phyloP scores from a whole-genome alignment of 306 rosid genomes.

The Castanea crenata region DNA sequence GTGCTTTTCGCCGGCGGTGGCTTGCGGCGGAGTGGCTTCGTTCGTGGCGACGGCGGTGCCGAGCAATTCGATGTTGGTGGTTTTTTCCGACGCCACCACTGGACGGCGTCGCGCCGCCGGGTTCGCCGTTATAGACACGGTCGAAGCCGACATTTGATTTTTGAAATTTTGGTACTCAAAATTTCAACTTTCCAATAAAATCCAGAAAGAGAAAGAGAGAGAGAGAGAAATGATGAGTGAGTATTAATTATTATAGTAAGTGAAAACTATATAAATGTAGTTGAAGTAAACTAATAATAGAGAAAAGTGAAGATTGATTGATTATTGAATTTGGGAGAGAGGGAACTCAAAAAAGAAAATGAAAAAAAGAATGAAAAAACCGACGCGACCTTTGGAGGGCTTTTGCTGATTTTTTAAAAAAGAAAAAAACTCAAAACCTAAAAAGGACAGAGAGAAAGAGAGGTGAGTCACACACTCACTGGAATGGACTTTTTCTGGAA shows the following conservation, averaged over 20 bases:
- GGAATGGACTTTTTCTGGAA: too few species aligned
- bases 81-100: conserved; percentile 49
- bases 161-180: background rate
- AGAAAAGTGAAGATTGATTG: background rate
- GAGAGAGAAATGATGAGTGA: background rate
- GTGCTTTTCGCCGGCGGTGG: conserved; percentile 9
- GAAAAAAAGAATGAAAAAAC: too few species aligned
- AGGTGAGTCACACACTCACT: too few species aligned
- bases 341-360: too few species aligned
- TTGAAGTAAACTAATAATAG: background rate
- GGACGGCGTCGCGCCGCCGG: conserved; percentile 85
- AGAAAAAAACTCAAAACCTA: too few species aligned
- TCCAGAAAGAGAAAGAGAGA: background rate
- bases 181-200: background rate
- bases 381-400: too few species aligned
- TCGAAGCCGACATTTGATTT: conserved; percentile 87
- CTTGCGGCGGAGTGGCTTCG: conserved; percentile 25
- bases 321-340: too few species aligned
- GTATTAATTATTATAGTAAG: too few species aligned
- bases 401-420: too few species aligned
- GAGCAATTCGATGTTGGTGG: conserved; percentile 56
- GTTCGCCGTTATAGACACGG: conserved; percentile 82
- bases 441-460: too few species aligned
- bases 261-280: too few species aligned
- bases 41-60: conserved; percentile 1